Base-by-base conservation (phyloP, 169 alveolate genomes). In the Plasmodium vinckei region DNA sequence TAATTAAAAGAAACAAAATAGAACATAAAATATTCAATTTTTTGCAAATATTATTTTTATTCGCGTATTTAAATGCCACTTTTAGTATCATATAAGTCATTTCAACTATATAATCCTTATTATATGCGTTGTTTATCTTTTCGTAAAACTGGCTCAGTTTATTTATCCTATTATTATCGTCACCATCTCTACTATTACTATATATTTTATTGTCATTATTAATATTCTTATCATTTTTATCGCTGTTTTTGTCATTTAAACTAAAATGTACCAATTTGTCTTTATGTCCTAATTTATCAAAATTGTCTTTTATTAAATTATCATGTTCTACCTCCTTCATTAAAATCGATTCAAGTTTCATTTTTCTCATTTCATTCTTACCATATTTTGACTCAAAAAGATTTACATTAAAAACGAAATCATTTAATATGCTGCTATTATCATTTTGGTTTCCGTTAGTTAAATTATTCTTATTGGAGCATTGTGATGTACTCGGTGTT, bases 11-110 rank as follows among this genome's bases (percentile, higher is more conserved):
- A 51, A 25, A 77, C 1, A 77, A 77, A 10, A 77, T 64, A 42
- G 77, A 77, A 49, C 70, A 49, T 49, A 77, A 12, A 19, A 77
- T 77, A 23, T 77, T 57, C 46, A 77, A 77, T 63, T 25, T 77
- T 77, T 77, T 77, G 54, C 53, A 77, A 27, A 77, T 51, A 56
- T 46, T 64, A 27, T 51, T 65, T 44, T 44, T 77, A 77, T 13
- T 77, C 46, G 21, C 56, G 44, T 77, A 77, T 44, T 49, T 63
- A 17, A 77, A 12, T 12, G 53, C 13, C 51, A 77, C 77, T 17
- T 77, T 27, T 77, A 77, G 65, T 25, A 77, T 57, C 47, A 53
- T 21, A 77, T 77, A 77, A 2, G 53, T 57, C 5, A 57, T 77
- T 10, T 51, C 33, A 13, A 72, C 51, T 17, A 56, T 9, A 64